These are phyloP conservation scores for Kwoniella sp. DNA, from an alignment of 768 basidiomycete genomes.

Conservation along the genomic window DNA sequence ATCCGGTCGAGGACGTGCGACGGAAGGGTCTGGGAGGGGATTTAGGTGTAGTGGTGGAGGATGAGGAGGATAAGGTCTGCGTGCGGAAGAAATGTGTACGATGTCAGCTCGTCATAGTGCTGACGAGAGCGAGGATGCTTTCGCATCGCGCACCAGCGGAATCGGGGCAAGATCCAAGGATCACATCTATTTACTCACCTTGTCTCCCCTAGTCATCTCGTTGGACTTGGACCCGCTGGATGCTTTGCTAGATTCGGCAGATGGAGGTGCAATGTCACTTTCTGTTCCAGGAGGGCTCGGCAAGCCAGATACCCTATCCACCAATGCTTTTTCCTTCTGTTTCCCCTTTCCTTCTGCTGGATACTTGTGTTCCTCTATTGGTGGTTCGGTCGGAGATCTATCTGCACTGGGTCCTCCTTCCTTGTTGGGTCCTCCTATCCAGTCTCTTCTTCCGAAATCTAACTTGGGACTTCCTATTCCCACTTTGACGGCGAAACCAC, in stretches of 20 bases:
- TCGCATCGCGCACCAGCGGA: no score
- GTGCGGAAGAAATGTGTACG: background rate
- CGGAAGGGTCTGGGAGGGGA: conserved; percentile 8
- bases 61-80: background rate
- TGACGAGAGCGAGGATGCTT: background rate
- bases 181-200: conserved; percentile 6
- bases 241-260: background rate
- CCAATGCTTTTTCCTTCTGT: conserved; percentile 18
- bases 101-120: background rate
- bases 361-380: background rate
- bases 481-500: conserved; percentile 28
- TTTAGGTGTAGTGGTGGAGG: conserved; percentile 6
- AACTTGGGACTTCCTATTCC: conserved; percentile 29
- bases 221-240: background rate
- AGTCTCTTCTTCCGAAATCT: conserved; percentile 26
- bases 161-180: no score
- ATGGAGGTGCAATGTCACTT: conserved; percentile 30
- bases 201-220: background rate
- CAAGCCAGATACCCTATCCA: conserved; percentile 35
- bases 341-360: background rate
- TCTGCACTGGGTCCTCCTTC: conserved; percentile 3
- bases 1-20: conserved; percentile 15
- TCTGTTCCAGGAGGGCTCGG: conserved; percentile 48
- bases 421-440: conserved; percentile 12
- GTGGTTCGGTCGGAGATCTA: conserved; percentile 9